Conservation (phyloP, 1,139 yeast species). For the Nakaseomyces delphensis region DNA sequence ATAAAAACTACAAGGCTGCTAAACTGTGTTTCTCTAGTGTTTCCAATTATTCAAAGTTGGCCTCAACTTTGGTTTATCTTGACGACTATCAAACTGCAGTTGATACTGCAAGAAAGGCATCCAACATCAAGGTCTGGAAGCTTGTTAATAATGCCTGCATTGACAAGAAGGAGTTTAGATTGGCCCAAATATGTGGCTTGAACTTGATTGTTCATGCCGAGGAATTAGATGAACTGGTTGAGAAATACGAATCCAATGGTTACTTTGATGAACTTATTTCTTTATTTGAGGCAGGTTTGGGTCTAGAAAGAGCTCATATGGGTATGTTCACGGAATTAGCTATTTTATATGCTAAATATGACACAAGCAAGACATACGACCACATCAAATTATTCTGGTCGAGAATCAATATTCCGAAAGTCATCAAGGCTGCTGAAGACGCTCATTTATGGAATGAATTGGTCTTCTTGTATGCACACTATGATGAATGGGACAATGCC, state of each 20-base stretch:
- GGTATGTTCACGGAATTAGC: slow-evolving; percentile 99
- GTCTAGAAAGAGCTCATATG: slow-evolving; percentile 98
- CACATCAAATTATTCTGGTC: slow-evolving; percentile 98
- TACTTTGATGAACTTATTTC: slow-evolving; percentile 87
- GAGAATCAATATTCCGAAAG: slow-evolving; percentile 95
- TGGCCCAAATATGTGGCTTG: slow-evolving; percentile 98
- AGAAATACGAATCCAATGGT: slow-evolving; percentile 80
- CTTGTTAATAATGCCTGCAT: slow-evolving; percentile 96
- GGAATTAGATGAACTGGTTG: slow-evolving; percentile 84
- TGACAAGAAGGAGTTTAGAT: slow-evolving; percentile 87
- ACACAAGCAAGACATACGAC: slow-evolving; percentile 88
- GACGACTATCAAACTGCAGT: slow-evolving; percentile 94
- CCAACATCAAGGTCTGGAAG: slow-evolving; percentile 91
- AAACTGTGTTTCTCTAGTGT: slow-evolving; percentile 77
- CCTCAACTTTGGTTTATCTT: slow-evolving; percentile 87
- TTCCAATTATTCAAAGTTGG: slow-evolving; percentile 90
- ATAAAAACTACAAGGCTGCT: slow-evolving; percentile 84
- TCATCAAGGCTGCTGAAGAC: slow-evolving; percentile 82
- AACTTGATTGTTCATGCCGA: slow-evolving; percentile 96
- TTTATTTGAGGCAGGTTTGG: slow-evolving; percentile 89
- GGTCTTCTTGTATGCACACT: slow-evolving; percentile 92
- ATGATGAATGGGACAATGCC: slow-evolving; percentile 99
- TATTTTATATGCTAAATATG: slow-evolving; percentile 78
- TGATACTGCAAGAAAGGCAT: slow-evolving; percentile 97
- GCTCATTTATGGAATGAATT: slow-evolving; percentile 96